Evolutionary conservation across 345 rosid species (phyloP).

Genomic region (Bretschneidera sinensis): DNA sequence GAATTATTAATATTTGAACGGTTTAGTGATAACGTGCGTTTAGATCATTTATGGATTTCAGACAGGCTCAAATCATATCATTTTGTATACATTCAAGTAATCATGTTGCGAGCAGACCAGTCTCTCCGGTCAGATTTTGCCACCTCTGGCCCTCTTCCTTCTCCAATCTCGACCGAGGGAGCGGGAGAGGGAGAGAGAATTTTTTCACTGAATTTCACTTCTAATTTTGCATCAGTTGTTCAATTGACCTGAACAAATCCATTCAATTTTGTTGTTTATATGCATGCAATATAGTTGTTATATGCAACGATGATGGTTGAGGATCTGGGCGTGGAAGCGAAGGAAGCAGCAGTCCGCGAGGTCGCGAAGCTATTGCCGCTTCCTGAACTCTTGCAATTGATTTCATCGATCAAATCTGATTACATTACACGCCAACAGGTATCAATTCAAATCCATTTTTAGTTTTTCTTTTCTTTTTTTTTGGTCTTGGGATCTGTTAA

Average conservation of each 20-base stretch:
- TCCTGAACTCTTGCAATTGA: conserved; percentile 82
- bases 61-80: no score
- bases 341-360: conserved; percentile 94
- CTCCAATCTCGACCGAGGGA: no score
- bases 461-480: background rate
- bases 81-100: no score
- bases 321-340: conserved; percentile 98
- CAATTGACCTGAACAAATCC: background rate
- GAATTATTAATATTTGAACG: no score
- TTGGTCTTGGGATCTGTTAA: no score
- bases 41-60: no score
- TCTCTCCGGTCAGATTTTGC: no score
- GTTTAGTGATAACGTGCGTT: no score
- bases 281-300: background rate
- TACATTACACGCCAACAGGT: conserved; percentile 97
- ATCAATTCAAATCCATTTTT: background rate
- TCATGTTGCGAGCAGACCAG: no score
- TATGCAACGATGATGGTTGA: conserved; percentile 68
- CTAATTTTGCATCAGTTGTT: background rate
- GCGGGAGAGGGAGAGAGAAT: no score
- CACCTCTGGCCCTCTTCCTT: no score
- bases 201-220: no score
- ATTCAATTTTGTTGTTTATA: background rate
- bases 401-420: conserved; percentile 84
- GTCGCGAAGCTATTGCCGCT: conserved; percentile 91